Evolutionary conservation across 768 basidiomycete genomes (phyloP).

Genomic region (Tylopilus balloui): DNA sequence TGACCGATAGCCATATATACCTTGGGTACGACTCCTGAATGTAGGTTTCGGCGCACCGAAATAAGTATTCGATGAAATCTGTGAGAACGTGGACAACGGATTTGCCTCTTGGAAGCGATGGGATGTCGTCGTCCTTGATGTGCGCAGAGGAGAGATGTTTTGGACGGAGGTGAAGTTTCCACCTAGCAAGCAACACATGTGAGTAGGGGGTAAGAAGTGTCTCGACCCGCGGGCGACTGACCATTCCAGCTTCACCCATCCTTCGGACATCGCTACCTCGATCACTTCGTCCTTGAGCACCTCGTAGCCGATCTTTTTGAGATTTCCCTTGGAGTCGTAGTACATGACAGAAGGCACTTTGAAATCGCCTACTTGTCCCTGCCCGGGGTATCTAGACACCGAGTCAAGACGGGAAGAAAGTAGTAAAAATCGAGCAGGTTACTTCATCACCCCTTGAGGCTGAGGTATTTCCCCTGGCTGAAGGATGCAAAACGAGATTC

Average conservation of each 20-base stretch:
- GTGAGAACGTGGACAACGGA: conserved; percentile 36
- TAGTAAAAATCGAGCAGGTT: not conserved
- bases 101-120: conserved; percentile 38
- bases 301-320: conserved; percentile 40
- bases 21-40: conserved; percentile 40
- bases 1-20: conserved; percentile 43
- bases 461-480: conserved; percentile 30
- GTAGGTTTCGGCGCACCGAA: conserved; percentile 38
- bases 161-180: conserved; percentile 38
- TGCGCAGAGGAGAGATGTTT: conserved; percentile 25
- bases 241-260: conserved; percentile 44
- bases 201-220: not conserved
- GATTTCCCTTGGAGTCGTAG: conserved; percentile 37
- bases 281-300: conserved; percentile 33
- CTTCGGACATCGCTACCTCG: conserved; percentile 34
- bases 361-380: conserved; percentile 36
- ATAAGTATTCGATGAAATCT: conserved; percentile 44
- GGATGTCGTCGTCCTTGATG: conserved; percentile 29
- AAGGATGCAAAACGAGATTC: conserved; percentile 36
- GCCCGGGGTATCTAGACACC: conserved; percentile 32
- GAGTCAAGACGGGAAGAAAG: not conserved
- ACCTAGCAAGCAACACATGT: conserved; percentile 22
- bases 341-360: conserved; percentile 46
- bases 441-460: conserved; percentile 19
- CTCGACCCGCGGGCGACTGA: conserved; percentile 7